Base-by-base conservation (phyloP, 371 early-diverging fungal species). In the Capniomyces stellatus region DNA sequence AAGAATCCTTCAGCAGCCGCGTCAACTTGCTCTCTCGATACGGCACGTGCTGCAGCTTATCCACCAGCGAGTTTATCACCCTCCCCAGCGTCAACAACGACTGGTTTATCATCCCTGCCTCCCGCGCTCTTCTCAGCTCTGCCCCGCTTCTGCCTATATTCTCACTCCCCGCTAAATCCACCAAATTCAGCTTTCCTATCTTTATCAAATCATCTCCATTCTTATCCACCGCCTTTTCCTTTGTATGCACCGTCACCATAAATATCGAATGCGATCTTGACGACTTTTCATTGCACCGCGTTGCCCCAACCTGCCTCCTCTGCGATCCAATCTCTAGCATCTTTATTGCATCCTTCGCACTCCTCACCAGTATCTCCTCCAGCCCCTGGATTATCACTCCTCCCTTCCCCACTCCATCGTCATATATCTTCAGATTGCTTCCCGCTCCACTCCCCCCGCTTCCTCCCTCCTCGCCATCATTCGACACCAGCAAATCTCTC, bases 151-250 rank as follows among this genome's bases (percentile, higher is more conserved):
- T 78, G 4, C 78, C 78, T 52, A 94, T 81, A 63, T 94, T 87
- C 61, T 99, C 99, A 22, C 89, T 88, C 2, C 99, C 99, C 3
- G 99, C 99, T 49, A 98, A 61, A 69, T 99, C 99, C 1, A 99
- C 98, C 50, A 99, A 76, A 59, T 90, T 86, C 29, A 99, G 70
- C 54, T 89, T 89, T 35, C 98, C 97, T 18, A 84, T 77, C 64
- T 83, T 87, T 29, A 59, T 42, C 2, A 89, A 58, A 29, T 85
- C 88, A 58, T 89, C 85, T 6, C 89, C 89, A 24, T 80, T 82
- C 0, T 76, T 72, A 0, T 82, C 72, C 51, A 41, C 54, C 3
- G 58, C 60, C 0, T 77, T 67, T 60, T 89, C 87, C 54, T 81
- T 82, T 35, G 84, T 83, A 56, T 85, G 81, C 2, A 93, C 82